Conservation (phyloP, 2,329 filamentous ascomycete species). For the Daldinia eschscholtzii region DNA sequence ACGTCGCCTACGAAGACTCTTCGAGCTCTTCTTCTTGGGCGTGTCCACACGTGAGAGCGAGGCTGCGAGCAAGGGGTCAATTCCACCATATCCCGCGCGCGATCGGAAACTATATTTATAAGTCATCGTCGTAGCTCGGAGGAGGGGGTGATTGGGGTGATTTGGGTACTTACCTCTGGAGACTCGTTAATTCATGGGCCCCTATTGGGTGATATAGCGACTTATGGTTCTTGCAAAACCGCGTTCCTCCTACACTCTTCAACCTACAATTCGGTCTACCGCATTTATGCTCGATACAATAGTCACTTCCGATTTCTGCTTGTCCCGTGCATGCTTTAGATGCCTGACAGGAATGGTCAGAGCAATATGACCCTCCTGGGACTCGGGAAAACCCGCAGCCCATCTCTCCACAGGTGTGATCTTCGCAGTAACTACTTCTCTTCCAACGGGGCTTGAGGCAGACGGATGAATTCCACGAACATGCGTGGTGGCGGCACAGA, state of each 20-base stretch:
- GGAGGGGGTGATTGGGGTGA: neutral
- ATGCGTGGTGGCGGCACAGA: slow-evolving; percentile 35
- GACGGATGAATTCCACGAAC: slow-evolving; percentile 36
- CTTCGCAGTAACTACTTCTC: slow-evolving; percentile 39
- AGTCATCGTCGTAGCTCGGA: slow-evolving; percentile 4
- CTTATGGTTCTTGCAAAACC: slow-evolving; percentile 41
- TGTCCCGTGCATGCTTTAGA: slow-evolving; percentile 36
- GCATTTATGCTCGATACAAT: slow-evolving; percentile 42
- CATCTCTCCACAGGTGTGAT: slow-evolving; percentile 43
- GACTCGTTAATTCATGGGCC: slow-evolving; percentile 33
- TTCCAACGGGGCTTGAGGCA: slow-evolving; percentile 40
- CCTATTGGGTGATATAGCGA: slow-evolving; percentile 29
- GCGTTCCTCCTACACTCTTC: slow-evolving; percentile 32
- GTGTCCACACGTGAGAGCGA: slow-evolving; percentile 29
- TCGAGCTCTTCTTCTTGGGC: slow-evolving; percentile 27
- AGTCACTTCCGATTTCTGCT: slow-evolving; percentile 39
- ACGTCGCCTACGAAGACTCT: slow-evolving; percentile 25
- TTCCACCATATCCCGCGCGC: slow-evolving; percentile 30
- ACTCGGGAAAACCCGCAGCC: slow-evolving; percentile 38
- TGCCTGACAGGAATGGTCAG: slow-evolving; percentile 41
- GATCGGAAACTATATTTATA: slow-evolving; percentile 35
- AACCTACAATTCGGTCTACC: slow-evolving; percentile 37
- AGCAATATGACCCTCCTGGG: slow-evolving; percentile 38
- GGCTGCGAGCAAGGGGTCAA: slow-evolving; percentile 32
- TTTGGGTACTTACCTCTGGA: slow-evolving; percentile 33